Base-by-base conservation (phyloP, 1,139 yeast species). In the Taiozyma sp. region DNA sequence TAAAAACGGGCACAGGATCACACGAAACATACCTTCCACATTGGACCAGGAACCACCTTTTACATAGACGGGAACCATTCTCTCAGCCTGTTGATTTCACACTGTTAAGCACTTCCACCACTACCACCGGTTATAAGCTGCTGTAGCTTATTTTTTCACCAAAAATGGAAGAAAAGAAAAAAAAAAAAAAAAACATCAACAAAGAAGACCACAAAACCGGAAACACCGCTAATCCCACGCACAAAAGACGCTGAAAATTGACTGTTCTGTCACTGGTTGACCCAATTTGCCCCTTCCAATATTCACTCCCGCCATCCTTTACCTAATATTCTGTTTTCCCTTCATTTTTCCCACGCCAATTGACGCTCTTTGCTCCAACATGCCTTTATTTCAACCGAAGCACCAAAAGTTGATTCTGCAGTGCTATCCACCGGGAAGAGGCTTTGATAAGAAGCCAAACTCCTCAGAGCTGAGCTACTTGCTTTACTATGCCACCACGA, bases 31-130 rank as follows among this genome's bases (percentile, higher is more conserved):
- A 53, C 61, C 65, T 54, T 92, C 98, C 9, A 87, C 83, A 64
- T 88, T 85, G 3, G 96, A 84, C 98, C 98, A 92, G 2, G 82
- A 84, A 42, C 96, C 96, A 44, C 96, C 96, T 65, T 85, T 87
- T 48, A 87, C 87, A 65, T 87, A 87, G 1, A 84, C 73, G 3
- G 92, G 91, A n/a, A 76, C 74, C 72, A 76, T 76, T 76, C n/a
- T 32, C 22, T 24, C 19, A 24, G 6, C 27, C 27, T 12, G 22
- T n/a, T 6, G 7, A 32, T 7, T 13, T n/a, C 19, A 32, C 16
- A 22, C n/a, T 19, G 12, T 16, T 19, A 34, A 19, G 19, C 19
- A 24, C 27, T 24, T 24, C 27, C 8, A 24, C 6, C 27, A 24
- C 27, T 24, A 24, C 27, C 8, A 6, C 27, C n/a, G 38, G n/a